These are phyloP conservation scores for Polyporus arcularius DNA, from an alignment of 768 basidiomycete species.

Conservation along the genomic window DNA sequence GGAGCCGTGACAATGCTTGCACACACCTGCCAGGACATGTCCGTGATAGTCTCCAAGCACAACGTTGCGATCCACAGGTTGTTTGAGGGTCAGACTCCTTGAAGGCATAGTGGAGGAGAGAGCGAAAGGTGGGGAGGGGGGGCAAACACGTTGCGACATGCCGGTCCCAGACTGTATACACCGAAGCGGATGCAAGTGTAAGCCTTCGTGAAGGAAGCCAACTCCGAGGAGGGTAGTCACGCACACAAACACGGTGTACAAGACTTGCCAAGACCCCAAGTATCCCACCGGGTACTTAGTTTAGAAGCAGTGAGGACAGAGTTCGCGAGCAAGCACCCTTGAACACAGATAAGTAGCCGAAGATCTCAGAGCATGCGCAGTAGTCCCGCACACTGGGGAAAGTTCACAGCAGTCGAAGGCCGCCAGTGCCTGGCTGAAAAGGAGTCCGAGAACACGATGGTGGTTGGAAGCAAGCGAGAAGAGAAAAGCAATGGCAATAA, in stretches of 20 bases:
- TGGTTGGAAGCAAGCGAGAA: too few relatives aligned
- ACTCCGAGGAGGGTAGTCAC: neutral
- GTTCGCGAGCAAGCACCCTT: neutral
- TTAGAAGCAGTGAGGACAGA: neutral
- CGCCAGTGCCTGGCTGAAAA: too few relatives aligned
- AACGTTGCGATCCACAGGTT: conserved; percentile 4
- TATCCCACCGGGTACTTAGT: too few relatives aligned
- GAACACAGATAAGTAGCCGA: neutral
- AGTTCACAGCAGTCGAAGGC: too few relatives aligned
- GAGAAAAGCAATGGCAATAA: too few relatives aligned
- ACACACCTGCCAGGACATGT: conserved; percentile 4
- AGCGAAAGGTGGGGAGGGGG: neutral
- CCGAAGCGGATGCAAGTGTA: neutral
- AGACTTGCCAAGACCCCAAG: too few relatives aligned
- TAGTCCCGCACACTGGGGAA: too few relatives aligned
- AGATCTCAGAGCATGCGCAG: too few relatives aligned
- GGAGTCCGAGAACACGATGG: too few relatives aligned
- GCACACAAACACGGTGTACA: neutral
- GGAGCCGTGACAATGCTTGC: neutral
- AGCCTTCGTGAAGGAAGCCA: neutral
- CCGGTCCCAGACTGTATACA: too few relatives aligned
- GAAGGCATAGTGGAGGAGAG: conserved; percentile 1
- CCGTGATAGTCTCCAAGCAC: conserved; percentile 11
- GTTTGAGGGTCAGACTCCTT: neutral
- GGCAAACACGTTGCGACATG: too few relatives aligned